Base-by-base conservation (phyloP, 2,329 filamentous ascomycete genomes). In the Leptographium flavum region DNA sequence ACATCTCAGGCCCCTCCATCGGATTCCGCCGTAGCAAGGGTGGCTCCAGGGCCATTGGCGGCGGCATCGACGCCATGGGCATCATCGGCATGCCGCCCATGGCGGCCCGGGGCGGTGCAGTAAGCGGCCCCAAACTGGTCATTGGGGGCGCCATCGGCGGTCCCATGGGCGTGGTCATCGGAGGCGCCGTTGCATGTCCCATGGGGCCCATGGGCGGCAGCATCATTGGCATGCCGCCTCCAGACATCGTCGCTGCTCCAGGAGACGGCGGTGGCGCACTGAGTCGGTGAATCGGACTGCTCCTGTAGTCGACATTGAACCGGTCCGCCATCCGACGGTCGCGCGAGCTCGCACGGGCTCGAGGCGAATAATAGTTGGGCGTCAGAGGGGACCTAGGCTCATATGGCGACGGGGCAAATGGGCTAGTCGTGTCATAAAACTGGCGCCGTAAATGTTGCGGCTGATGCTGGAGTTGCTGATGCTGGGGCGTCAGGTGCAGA, bases 251-350 rank as follows among this genome's bases (percentile, higher is more conserved):
- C 50, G 49, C 55, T 51, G 33, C 40, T 5, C 42, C 35, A 40
- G 45, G 35, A 50, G 49, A 54, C 52, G 33, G 39, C 7, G 42
- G 36, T 42, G 45, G 35, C 3, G 48, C 48, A 17, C 48, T 47
- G 51, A 44, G 50, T 19, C 56, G 58, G 8, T 27, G 25, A 7
- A 23, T 13, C 25, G 22, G 15, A 14, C 21, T n/a, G 14, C 14
- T 28, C n/a, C 37, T 22, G 39, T 33, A 47, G 49, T 58, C 33
- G 60, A 59, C 19, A 67, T 63, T 45, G 58, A 59, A 33, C 15
- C 32, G 41, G 41, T 42, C 41, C n/a, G 21, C 71, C 10, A 73
- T 62, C 21, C 71, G 66, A 38, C 66, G 64, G 46, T 74, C 70
- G 54, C 70, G 61, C 4, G 70, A 70, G 17, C 57, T 61, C 9